Conservation (phyloP, 768 basidiomycete genomes). For the Calvatia gigantea region DNA sequence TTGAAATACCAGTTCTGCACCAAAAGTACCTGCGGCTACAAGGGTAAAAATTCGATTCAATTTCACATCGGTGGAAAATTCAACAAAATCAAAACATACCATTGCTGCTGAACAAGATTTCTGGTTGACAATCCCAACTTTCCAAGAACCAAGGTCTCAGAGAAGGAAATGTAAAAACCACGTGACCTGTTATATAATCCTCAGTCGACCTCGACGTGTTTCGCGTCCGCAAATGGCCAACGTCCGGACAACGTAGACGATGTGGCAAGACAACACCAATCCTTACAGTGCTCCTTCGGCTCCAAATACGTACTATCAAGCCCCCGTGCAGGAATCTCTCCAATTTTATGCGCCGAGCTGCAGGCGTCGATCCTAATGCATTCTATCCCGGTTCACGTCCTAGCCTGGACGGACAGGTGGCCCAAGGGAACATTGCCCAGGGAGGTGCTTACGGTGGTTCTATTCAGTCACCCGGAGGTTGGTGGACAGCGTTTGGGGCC, state of each 20-base stretch:
- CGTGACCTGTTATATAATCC: constrained; percentile 24
- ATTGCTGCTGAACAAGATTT: constrained; percentile 31
- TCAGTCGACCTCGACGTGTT: constrained; percentile 15
- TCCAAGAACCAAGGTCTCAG: constrained; percentile 25
- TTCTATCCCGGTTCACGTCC: constrained; percentile 68
- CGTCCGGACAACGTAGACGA: constrained; percentile 25
- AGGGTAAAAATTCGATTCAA: constrained; percentile 15
- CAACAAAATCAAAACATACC: constrained; percentile 32
- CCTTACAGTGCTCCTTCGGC: constrained; percentile 61
- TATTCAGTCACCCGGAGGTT: constrained; percentile 71
- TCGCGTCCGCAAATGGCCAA: neutral
- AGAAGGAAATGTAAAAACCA: constrained; percentile 17
- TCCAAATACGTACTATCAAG: constrained; percentile 56
- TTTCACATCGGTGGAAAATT: neutral
- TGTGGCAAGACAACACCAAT: constrained; percentile 75
- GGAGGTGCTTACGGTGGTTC: constrained; percentile 24
- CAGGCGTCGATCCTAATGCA: constrained; percentile 41
- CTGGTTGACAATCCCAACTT: constrained; percentile 24
- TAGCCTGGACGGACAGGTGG: constrained; percentile 71
- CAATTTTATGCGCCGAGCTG: constrained; percentile 74
- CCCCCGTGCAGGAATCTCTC: constrained; percentile 55
- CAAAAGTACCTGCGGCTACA: constrained; percentile 62
- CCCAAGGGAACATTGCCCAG: constrained; percentile 28
- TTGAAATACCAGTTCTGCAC: neutral
- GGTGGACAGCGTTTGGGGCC: constrained; percentile 97